Evolutionary conservation across 352 stramenopile genomes (phyloP), one percentile per base, ranked within the genome.

Genomic region (Thraustotheca clavata): DNA sequence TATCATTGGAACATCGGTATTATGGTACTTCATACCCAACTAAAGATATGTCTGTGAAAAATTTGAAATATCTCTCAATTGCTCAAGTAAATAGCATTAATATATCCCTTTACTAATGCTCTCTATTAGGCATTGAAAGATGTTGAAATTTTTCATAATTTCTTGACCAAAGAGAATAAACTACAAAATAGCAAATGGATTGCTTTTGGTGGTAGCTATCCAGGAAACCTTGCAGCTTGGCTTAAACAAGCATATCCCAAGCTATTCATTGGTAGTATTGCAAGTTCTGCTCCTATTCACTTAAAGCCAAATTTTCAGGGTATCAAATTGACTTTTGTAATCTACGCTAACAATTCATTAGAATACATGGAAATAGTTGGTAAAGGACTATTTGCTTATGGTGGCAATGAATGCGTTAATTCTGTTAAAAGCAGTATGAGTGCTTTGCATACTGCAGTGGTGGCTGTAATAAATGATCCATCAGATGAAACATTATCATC

Each of bases 1-100:
- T 95, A 59, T 77, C 83, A 40, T 70, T 96, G 14, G 87, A 96
- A 61, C 87, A 96, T 66, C 79, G 87, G 11, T 96, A 91, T 50
- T 96, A 96, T 50, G 87, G 87, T 31, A 83, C 90, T 65, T 91
- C 78, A 59, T 69, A 93, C 20, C 86, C 87, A 24, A 86, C 83
- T 22, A 69, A 67, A 24, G 78, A 88, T 67, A 65, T 94, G 33
- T 81, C 77, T 38, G 89, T 77, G 0, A 59, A 68, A 4, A 91
- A 91, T 67, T 84, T 91, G 66, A 70, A 73, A 11, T 89, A 80
- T 38, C 72, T 96, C 40, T 89, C 72, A 9, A 83, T 92, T n/a
- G n/a, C n/a, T n/a, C n/a, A n/a, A n/a, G n/a, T n/a, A n/a, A n/a
- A n/a, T n/a, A n/a, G n/a, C n/a, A n/a, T n/a, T n/a, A n/a, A n/a